These are phyloP conservation scores for Pichia cactophila DNA, from an alignment of 1,139 yeast species.

Conservation along the genomic window DNA sequence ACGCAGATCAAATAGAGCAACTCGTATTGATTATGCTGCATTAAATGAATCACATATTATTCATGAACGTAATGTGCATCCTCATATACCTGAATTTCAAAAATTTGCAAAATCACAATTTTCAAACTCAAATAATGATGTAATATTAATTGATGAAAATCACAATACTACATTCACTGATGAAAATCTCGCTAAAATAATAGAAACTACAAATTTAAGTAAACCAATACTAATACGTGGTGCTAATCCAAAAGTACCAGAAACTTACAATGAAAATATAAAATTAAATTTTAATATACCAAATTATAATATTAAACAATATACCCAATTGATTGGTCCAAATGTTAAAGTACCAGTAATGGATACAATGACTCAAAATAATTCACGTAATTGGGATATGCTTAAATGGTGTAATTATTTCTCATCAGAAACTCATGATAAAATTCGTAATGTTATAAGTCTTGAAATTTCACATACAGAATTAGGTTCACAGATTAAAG, in stretches of 20 bases:
- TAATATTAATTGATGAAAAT: constrained; percentile 14
- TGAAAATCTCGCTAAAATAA: constrained; percentile 29
- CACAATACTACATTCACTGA: constrained; percentile 25
- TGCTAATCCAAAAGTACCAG: constrained; percentile 17
- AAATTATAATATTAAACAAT: constrained; percentile 43
- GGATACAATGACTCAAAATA: constrained; percentile 82
- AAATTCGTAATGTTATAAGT: constrained; percentile 74
- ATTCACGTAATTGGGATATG: constrained; percentile 60
- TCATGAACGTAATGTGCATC: constrained; percentile 53
- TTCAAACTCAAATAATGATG: neutral
- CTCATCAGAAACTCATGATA: constrained; percentile 44
- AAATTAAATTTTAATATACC: constrained; percentile 39
- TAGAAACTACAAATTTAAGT: constrained; percentile 33
- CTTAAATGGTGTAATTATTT: constrained; percentile 72
- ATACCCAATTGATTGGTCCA: constrained; percentile 55
- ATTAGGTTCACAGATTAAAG: constrained; percentile 41
- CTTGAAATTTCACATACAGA: constrained; percentile 62
- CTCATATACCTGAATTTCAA: constrained; percentile 44
- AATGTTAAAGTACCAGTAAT: constrained; percentile 69
- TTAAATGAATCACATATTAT: constrained; percentile 66
- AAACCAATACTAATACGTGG: constrained; percentile 29
- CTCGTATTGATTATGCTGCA: constrained; percentile 65
- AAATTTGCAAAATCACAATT: constrained; percentile 16
- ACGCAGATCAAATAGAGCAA: constrained; percentile 9
- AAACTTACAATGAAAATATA: constrained; percentile 29